Base-by-base conservation (phyloP, 257 asterid genomes). In the Mitragyna speciosa region DNA sequence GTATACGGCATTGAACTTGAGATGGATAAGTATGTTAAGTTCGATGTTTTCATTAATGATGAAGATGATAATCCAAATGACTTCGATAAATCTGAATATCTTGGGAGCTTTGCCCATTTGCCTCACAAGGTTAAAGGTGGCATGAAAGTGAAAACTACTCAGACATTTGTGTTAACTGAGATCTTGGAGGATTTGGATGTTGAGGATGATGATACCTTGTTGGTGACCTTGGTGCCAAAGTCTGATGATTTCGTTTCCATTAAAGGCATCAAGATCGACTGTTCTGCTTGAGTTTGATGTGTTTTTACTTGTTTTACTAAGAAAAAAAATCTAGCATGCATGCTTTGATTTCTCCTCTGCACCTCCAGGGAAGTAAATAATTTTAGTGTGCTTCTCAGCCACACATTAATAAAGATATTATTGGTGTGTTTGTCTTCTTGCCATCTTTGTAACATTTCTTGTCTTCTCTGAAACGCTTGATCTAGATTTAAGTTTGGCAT, bases 141-240 rank as follows among this genome's bases (percentile, higher is more conserved):
- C 9, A 64, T 64, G 70, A 64, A 64, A 64, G 70, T 64, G 4
- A 64, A 64, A 20, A 64, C 70, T 64, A 64, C 17, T 64, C 70
- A 64, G 9, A 64, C 70, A 4, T 39, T 84, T 66, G 72, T 41
- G n/a, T 41, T 84, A 12, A 80, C 78, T 36, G 82, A 80, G 52
- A 2, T 80, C 22, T 43, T 76, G 45, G 82, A 84, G 70, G 87
- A 84, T 4, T 41, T 80, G 43, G 79, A 77, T 33, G 82, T n/a
- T 45, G 87, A 80, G 64, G 84, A 73, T 14, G 87, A 84, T n/a
- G 87, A 84, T 7, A 14, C 64, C 5, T 3, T 84, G 49, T 47
- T 77, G 84, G 87, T 84, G 68, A 76, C 84, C 76, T 69, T 84
- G 84, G 84, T 80, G 26, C 87, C 87, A 12, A 80, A 54, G 54